These are phyloP conservation scores for Naganishia sp. DNA, from an alignment of 1,284 basidiomycete genomes.

Conservation along the genomic window DNA sequence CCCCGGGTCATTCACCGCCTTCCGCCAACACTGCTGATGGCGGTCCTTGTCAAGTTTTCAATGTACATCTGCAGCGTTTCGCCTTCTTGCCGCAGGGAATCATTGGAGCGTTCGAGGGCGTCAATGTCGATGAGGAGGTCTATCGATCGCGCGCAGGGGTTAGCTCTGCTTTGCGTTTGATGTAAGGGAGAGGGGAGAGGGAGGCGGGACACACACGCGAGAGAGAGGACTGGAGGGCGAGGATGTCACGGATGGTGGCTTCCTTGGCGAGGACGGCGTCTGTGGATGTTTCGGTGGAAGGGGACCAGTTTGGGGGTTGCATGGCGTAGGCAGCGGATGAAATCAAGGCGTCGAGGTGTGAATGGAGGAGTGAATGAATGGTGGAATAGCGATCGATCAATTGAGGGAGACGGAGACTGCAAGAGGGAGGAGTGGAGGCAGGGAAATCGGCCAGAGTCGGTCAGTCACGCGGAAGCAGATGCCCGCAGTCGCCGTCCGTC, in stretches of 20 bases:
- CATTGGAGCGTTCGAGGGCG: constrained; percentile 48
- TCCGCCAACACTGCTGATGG: constrained; percentile 3
- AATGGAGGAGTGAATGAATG: too few species aligned
- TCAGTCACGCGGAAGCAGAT: not conserved
- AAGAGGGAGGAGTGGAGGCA: too few species aligned
- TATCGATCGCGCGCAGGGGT: too few species aligned
- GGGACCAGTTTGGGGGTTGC: not conserved
- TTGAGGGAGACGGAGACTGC: too few species aligned
- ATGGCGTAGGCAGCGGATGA: not conserved
- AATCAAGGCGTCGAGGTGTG: too few species aligned
- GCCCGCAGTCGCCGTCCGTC: too few species aligned
- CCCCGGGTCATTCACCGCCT: not conserved
- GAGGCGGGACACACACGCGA: not conserved
- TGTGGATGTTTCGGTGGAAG: not conserved
- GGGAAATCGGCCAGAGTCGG: not conserved
- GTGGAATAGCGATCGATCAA: too few species aligned
- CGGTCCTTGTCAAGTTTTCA: constrained; percentile 44
- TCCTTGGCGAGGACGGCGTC: constrained; percentile 16
- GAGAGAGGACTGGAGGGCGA: not conserved
- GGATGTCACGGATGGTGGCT: constrained; percentile 15
- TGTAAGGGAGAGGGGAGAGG: not conserved
- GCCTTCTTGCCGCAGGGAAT: constrained; percentile 34
- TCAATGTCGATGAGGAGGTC: constrained; percentile 40
- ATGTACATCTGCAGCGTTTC: constrained; percentile 48
- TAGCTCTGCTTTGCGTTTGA: too few species aligned